phyloP scores from a whole-genome alignment of 495 filamentous ascomycete species.

The Ascodesmis nigricans region DNA sequence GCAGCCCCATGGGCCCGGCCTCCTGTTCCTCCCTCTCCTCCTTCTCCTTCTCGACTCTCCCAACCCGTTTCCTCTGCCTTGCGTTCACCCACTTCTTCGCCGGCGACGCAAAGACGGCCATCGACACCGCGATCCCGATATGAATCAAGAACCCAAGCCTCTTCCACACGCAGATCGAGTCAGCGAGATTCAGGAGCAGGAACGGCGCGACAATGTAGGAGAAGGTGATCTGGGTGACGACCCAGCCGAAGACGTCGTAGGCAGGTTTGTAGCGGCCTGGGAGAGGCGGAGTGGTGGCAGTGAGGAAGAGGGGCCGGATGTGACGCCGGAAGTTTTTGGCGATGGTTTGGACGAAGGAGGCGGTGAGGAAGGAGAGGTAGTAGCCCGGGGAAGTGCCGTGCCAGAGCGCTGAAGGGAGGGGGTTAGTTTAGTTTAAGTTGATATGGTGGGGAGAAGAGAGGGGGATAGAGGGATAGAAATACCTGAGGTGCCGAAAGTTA shows the following conservation, averaged over 20 bases:
- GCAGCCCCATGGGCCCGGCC: slow-evolving; percentile 42
- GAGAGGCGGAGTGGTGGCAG: slow-evolving; percentile 39
- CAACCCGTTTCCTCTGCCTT: slow-evolving; percentile 30
- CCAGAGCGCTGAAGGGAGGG: slow-evolving; percentile 50
- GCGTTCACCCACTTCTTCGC: slow-evolving; percentile 39
- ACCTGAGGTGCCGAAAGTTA: slow-evolving; percentile 56
- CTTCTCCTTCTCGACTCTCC: slow-evolving; percentile 6
- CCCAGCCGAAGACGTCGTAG: slow-evolving; percentile 64
- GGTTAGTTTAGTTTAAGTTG: no score
- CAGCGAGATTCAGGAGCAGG: slow-evolving; percentile 46
- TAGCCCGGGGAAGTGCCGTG: slow-evolving; percentile 96
- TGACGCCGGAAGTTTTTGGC: slow-evolving; percentile 86
- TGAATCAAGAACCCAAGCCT: slow-evolving; percentile 79
- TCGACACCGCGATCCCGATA: slow-evolving; percentile 36
- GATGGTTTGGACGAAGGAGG: slow-evolving; percentile 70
- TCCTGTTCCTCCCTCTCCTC: slow-evolving; percentile 9
- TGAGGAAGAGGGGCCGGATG: slow-evolving; percentile 81
- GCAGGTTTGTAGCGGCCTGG: slow-evolving; percentile 52
- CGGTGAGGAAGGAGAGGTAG: slow-evolving; percentile 74
- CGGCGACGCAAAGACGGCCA: slow-evolving; percentile 62
- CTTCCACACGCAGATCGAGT: slow-evolving; percentile 50
- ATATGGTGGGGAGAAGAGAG: no score
- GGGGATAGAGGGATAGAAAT: no score
- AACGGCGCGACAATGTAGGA: slow-evolving; percentile 68
- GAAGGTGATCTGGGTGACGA: slow-evolving; percentile 65